Base-by-base conservation (phyloP, 805 yeast species). In the Cyberlindnera japonica region DNA sequence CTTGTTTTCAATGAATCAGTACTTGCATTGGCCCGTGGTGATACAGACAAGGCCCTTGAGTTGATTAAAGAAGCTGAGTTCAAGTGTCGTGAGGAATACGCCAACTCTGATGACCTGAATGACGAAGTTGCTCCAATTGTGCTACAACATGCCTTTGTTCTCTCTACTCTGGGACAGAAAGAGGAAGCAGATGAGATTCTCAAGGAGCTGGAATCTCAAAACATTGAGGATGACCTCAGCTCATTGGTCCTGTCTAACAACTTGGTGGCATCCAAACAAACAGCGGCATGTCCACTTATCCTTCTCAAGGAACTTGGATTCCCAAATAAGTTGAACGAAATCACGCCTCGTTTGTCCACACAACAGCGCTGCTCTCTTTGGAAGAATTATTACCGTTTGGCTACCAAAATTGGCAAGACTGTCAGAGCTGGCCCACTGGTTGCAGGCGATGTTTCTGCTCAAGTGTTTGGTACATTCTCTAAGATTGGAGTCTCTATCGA, bases 1-100 rank as follows among this genome's bases (percentile, higher is more conserved):
- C 63, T 74, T 32, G 53, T 75, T 15, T 81, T 82, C 62, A 84
- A 84, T 61, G 75, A 79, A 26, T 74, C 90, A 0, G 63, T 81
- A 54, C 69, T 82, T 19, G 64, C 68, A 30, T 52, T 79, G 25
- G 68, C 75, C 9, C 65, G 63, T 25, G 69, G 68, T 4, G 61
- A 76, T 35, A 63, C 62, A 32, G 41, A 52, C 1, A 49, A 57
- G 19, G 64, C 84, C 3, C 53, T 78, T 20, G 55, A 59, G 8
- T 49, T 72, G 18, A 62, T 83, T 41, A 59, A 68, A 14, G 48
- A 55, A 28, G 82, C 89, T 1, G 58, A 68, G 20, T 41, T 54
- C 2, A 48, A 66, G 36, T 72, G 74, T 19, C 67, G 63, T 17
- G 52, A 50, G 10, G 75, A 67, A 32, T 63, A 67, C 34, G 56